phyloP scores from a whole-genome alignment of 2,329 filamentous ascomycete species.

The Verticillium alfalfae region DNA sequence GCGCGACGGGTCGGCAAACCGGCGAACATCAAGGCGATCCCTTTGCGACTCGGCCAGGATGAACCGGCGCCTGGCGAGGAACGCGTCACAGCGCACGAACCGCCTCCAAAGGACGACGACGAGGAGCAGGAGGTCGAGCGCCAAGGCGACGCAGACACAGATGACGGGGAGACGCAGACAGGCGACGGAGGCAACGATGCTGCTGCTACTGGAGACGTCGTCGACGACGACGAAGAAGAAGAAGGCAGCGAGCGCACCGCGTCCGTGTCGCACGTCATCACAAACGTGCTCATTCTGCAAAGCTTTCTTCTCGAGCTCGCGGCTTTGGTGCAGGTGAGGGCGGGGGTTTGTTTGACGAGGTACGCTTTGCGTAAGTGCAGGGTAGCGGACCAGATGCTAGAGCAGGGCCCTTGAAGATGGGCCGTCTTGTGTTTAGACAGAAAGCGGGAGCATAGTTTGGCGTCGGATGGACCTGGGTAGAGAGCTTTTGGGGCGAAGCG shows the following conservation, averaged over 20 bases:
- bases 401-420: not conserved
- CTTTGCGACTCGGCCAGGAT: constrained; percentile 36
- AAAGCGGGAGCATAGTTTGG: constrained; percentile 1
- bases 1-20: constrained; percentile 48
- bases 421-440: not conserved
- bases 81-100: constrained; percentile 9
- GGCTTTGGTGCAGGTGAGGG: constrained; percentile 68
- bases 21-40: constrained; percentile 36
- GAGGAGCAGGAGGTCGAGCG: constrained; percentile 13
- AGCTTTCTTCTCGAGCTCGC: constrained; percentile 75
- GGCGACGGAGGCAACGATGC: constrained; percentile 9
- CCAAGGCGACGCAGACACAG: constrained; percentile 10
- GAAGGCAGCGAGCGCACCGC: constrained; percentile 35
- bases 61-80: not conserved
- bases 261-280: constrained; percentile 72
- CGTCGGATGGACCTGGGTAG: not conserved
- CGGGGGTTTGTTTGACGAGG: constrained; percentile 72
- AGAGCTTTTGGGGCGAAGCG: not conserved
- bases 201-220: constrained; percentile 17
- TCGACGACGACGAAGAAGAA: constrained; percentile 2
- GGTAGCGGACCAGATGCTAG: too few relatives aligned
- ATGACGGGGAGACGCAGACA: constrained; percentile 10
- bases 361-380: constrained; percentile 47
- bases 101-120: constrained; percentile 14
- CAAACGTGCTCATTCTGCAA: constrained; percentile 74